Evolutionary conservation across 1,284 basidiomycete species (phyloP), one percentile per base, ranked within the genome.

Genomic region (Ustilago loliicola): DNA sequence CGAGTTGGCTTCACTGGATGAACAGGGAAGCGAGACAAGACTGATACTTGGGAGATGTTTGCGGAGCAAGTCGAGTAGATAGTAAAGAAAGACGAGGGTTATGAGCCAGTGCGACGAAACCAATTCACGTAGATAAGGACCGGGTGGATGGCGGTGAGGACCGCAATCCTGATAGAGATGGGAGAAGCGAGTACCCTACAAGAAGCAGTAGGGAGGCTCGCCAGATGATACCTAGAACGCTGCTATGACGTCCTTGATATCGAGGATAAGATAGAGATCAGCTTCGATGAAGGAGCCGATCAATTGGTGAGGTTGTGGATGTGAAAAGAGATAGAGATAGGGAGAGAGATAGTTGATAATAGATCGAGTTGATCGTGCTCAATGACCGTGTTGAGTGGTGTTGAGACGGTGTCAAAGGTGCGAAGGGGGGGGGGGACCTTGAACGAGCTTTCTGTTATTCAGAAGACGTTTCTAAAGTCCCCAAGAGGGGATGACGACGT

Each of bases 81-180:
- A 38, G 61, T 30, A 38, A 32, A 30, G 52, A 23, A 61, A 48
- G 61, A 52, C 30, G 57, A 65, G 55, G 61, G 36, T 72, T 60
- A 65, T 58, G 42, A 65, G 70, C 75, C 75, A 47, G 50, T 77
- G 66, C 75, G 75, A 77, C 75, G 75, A 71, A 69, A 77, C 70
- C 75, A 69, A 77, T 68, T 66, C 70, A 72, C 75, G 75, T 77
- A 77, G 75, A 77, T 69, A 51, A 63, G 65, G 66, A 61, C 70
- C 75, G 70, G 75, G 54, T 36, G 66, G 66, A 72, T 52, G 53
- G 57, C 65, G 66, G 50, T 34, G 51, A 54, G 48, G 59, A 61
- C 63, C 70, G 74, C 57, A 63, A 72, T 72, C 75, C 52, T 72
- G 63, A 52, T 19, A 56, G 29, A 42, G 17, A 29, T 25, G 17